phyloP scores from a whole-genome alignment of 345 rosid species.

The Luvunga scandens region DNA sequence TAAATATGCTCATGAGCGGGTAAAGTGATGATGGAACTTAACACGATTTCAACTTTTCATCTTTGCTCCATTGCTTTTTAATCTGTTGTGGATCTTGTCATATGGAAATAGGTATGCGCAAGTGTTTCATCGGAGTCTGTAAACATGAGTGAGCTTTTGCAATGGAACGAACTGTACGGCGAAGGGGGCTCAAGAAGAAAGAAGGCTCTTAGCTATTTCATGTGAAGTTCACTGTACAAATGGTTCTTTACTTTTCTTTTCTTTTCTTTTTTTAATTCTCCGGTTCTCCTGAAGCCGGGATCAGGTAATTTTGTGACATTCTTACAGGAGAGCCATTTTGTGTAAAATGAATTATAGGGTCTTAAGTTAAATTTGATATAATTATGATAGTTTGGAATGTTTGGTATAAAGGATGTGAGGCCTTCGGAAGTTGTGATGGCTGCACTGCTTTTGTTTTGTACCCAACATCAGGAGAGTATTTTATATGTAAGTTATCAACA shows the following conservation, averaged over 20 bases:
- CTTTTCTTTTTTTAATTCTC: constrained; percentile 8
- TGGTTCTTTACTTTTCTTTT: constrained; percentile 15
- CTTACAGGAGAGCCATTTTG: constrained; percentile 33
- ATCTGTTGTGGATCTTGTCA: not conserved
- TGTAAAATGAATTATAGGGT: constrained; percentile 41
- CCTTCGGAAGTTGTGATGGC: constrained; percentile 23
- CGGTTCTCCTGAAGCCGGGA: constrained; percentile 19
- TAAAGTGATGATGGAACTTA: constrained; percentile 23
- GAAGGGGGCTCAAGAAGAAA: constrained; percentile 89
- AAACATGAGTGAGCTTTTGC: constrained; percentile 73
- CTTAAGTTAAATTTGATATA: constrained; percentile 22
- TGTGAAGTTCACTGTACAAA: constrained; percentile 55
- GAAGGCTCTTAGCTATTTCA: constrained; percentile 77
- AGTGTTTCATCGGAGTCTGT: constrained; percentile 86
- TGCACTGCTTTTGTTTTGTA: constrained; percentile 26
- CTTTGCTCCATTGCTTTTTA: not conserved
- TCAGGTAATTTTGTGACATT: constrained; percentile 28
- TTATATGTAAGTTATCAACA: constrained; percentile 26
- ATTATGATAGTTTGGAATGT: constrained; percentile 24
- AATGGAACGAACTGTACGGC: constrained; percentile 89
- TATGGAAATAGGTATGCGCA: constrained; percentile 60
- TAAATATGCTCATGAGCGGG: constrained; percentile 76
- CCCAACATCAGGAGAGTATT: constrained; percentile 13
- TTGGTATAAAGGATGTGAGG: constrained; percentile 23
- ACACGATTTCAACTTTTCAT: not conserved